Evolutionary conservation across 371 early-diverging fungal species (phyloP), one percentile per base, ranked within the genome.

Genomic region (Scutellospora calospora): DNA sequence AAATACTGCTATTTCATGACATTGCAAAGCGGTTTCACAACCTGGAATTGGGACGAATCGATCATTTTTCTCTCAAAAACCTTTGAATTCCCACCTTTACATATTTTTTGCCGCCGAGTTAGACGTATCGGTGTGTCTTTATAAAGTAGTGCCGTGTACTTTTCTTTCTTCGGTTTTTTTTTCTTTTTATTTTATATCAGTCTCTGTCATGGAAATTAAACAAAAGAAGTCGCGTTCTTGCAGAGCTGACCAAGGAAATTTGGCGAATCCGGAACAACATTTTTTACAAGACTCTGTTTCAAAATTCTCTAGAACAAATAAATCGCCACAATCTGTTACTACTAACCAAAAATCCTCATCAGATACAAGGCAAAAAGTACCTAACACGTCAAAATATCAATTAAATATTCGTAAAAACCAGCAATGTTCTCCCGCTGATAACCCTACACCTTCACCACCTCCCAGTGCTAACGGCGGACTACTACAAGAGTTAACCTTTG

Each of bases 371-470:
- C 69, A 69, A 16, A 69, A 69, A 25, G 69, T 69, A 22, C 69
- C 69, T 12, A 38, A 38, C 22, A 69, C 69, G 22, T 45, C 38
- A 69, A 69, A 69, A 69, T 69, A 69, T 41, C 69, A 69, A 45
- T 16, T 69, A 25, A 35, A 69, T 69, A 41, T 69, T 45, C 69
- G 69, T 25, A 69, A 69, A 14, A 69, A 69, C 25, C 16, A 35
- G 2, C 35, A 69, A 22, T 8, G 38, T 25, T 45, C 22, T 2
- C 14, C 69, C 1, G 38, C 14, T 25, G 69, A 35, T 25, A 41
- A 35, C 35, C 33, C 59, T 59, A 25, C 45, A 16, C 35, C 69
- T 16, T 38, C 14, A 20, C 22, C 27, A 45, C 33, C 41, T 11
- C 59, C 59, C 14, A 25, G n/a, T 11, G 25, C 25, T 12, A 12